A percentile compares a stretch with the other conserved stretches of the same genome.
Conservation (phyloP, 2,329 filamentous ascomycete species). For the Diaporthe ilicicola region DNA sequence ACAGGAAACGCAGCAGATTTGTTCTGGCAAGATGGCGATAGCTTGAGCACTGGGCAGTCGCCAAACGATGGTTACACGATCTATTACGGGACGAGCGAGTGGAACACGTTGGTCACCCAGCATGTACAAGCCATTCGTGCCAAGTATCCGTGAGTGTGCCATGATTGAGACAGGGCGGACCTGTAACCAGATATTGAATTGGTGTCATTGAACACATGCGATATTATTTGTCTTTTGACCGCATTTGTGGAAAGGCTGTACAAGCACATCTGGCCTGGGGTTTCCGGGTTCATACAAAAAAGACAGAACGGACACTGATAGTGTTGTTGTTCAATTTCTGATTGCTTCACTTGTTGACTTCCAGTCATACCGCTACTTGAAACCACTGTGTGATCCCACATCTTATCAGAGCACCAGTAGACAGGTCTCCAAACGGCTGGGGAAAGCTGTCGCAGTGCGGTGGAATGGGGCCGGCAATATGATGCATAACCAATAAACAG, state of each 20-base stretch:
- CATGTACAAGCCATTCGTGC: constrained; percentile 26
- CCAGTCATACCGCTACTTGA: neutral
- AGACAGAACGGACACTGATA: neutral
- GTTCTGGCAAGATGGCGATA: constrained; percentile 32
- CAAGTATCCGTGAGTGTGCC: neutral
- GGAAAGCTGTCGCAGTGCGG: neutral
- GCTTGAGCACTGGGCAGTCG: constrained; percentile 27
- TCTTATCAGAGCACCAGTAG: too few relatives aligned
- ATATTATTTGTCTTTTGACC: neutral
- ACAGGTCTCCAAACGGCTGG: neutral
- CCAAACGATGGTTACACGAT: constrained; percentile 31
- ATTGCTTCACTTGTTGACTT: too few relatives aligned
- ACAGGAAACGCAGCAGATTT: constrained; percentile 28
- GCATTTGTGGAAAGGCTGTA: neutral
- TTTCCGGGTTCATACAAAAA: too few relatives aligned
- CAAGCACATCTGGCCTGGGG: too few relatives aligned
- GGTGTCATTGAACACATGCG: too few relatives aligned
- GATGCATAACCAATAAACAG: too few relatives aligned
- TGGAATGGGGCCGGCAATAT: too few relatives aligned
- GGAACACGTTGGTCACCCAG: constrained; percentile 28
- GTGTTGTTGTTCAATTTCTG: neutral
- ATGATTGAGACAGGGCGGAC: neutral
- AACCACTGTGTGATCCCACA: neutral
- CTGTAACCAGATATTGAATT: neutral
- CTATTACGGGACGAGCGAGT: constrained; percentile 24